Percentiles rank a stretch among this genome's conserved stretches.
phyloP scores from a whole-genome alignment of 345 rosid species.

The Citrus glauca region DNA sequence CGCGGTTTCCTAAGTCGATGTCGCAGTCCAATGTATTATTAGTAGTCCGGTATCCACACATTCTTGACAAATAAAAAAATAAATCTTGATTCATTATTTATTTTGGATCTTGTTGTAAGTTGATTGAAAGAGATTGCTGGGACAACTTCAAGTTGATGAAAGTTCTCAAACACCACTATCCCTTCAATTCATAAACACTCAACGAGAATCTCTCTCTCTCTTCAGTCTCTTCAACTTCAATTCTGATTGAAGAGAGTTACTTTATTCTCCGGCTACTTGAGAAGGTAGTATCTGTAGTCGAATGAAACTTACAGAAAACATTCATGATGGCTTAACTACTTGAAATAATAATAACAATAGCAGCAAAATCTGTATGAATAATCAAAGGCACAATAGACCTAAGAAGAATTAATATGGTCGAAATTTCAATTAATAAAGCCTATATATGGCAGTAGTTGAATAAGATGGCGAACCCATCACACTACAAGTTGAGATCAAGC shows the following conservation, averaged over 20 bases:
- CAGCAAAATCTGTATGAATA: background rate
- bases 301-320: background rate
- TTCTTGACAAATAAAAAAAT: too few relatives aligned
- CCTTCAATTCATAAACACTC: background rate
- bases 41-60: too few relatives aligned
- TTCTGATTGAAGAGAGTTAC: background rate
- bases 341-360: too few relatives aligned
- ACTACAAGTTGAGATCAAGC: slow-evolving; percentile 51
- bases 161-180: background rate
- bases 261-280: background rate
- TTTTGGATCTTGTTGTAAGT: background rate
- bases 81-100: too few relatives aligned
- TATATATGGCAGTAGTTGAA: background rate
- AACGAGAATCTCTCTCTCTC: background rate
- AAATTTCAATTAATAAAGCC: background rate
- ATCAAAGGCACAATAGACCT: background rate
- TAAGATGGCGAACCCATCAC: background rate
- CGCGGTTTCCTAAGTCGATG: too few relatives aligned
- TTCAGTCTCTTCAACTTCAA: background rate
- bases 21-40: background rate
- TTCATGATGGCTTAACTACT: background rate
- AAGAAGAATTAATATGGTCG: too few relatives aligned
- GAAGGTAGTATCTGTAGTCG: background rate
- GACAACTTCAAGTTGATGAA: background rate
- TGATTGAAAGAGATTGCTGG: background rate